A percentile compares a stretch with the other conserved stretches of the same genome.
Evolutionary conservation across 768 basidiomycete genomes (phyloP).

Genomic region (Leucosporidium yakuticum): DNA sequence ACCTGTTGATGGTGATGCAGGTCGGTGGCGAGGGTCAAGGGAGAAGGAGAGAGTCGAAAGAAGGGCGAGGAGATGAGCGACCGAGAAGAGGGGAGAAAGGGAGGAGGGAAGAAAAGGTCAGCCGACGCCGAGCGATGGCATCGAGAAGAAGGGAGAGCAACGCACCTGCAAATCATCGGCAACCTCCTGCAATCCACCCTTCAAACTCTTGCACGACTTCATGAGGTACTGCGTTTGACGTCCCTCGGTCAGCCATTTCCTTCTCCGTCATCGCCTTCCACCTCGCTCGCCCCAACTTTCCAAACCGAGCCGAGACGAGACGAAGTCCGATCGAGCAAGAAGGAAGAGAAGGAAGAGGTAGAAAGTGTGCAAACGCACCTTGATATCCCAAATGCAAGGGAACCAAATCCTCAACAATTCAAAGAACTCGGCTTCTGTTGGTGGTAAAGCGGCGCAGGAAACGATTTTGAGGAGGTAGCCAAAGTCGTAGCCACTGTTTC

Average conservation of each 20-base stretch:
- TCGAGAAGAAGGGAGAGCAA: conserved; percentile 26
- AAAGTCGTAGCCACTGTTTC: conserved; percentile 87
- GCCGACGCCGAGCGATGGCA: too few relatives aligned
- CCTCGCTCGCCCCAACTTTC: too few relatives aligned
- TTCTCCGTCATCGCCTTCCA: neutral
- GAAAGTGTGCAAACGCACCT: conserved; percentile 42
- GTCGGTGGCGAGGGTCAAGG: neutral
- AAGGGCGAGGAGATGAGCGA: neutral
- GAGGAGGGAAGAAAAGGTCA: too few relatives aligned
- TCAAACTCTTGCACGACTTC: conserved; percentile 72
- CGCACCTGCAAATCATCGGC: conserved; percentile 90
- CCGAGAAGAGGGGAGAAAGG: too few relatives aligned
- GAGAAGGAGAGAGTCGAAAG: neutral
- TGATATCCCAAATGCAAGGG: conserved; percentile 94
- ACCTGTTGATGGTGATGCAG: conserved; percentile 53
- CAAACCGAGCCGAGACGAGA: too few relatives aligned
- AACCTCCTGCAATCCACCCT: conserved; percentile 87
- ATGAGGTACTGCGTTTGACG: conserved; percentile 59
- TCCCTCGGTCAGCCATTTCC: too few relatives aligned
- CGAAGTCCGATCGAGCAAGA: neutral
- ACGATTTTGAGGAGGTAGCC: conserved; percentile 95
- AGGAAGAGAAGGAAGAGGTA: neutral
- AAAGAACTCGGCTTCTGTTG: conserved; percentile 84
- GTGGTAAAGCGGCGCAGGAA: conserved; percentile 69
- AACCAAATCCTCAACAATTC: conserved; percentile 84